Evolutionary conservation across 805 yeast species (phyloP), one percentile per base, ranked within the genome.

Genomic region (Torulaspora gathmanii): DNA sequence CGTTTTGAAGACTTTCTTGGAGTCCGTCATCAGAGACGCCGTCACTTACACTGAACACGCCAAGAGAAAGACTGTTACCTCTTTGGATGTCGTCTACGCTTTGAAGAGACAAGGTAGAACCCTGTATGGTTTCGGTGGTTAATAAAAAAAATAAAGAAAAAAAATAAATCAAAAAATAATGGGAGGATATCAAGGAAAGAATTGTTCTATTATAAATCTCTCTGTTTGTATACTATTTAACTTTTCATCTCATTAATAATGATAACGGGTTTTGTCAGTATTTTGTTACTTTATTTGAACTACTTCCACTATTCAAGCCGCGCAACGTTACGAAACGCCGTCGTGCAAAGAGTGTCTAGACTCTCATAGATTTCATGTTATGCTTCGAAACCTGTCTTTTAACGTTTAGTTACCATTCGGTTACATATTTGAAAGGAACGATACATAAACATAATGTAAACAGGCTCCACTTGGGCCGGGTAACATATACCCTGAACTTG

Each of bases 51-150:
- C 99, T 60, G 98, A 93, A 78, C 98, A 91, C 84, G 99, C 98
- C 67, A 93, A 93, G 93, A 89, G 99, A 84, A 91, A 91, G 89
- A 93, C 99, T 58, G 98, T 91, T 65, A 91, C 99, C 62, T 90
- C 99, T 53, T 82, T 91, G 69, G 99, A 91, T 71, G 98, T 91
- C 63, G 98, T 91, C 67, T 91, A 91, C 74, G 98, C 98, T 67
- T 86, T 91, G 77, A 91, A 91, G 93, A 89, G 98, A 84, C 97
- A 93, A 81, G 99, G 99, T 70, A 86, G 98, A 79, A 93, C 98
- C 77, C 83, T 93, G 73, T 91, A 91, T 73, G 98, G 98, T 90
- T 93, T 91, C 86, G 98, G 98, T 80, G 96, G 96, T 83, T 91
- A 83, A 80, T 27, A 33, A 20, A 35, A 33, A 11, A 33, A 23